These are phyloP conservation scores for Cryptococcus sp. DNA, from an alignment of 1,284 basidiomycete genomes.

Conservation along the genomic window DNA sequence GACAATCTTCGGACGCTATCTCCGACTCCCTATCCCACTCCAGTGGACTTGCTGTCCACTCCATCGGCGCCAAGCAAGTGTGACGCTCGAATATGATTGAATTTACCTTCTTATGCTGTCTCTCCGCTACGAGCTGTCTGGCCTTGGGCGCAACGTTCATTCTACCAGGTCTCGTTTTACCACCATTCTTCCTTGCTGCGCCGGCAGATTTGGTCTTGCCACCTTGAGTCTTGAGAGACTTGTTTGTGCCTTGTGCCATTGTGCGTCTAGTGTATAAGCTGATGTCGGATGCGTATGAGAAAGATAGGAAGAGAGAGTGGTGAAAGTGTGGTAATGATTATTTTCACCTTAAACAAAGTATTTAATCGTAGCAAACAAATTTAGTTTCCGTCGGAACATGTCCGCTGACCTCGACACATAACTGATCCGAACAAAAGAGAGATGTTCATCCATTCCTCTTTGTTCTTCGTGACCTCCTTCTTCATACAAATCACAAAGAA, in stretches of 20 bases:
- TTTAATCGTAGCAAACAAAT: too few species aligned
- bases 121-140: slow-evolving; percentile 35
- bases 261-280: background rate
- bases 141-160: slow-evolving; percentile 48
- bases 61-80: background rate
- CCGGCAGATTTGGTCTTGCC: slow-evolving; percentile 27
- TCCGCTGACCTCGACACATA: too few species aligned
- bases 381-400: too few species aligned
- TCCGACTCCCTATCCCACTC: background rate
- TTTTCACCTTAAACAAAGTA: too few species aligned
- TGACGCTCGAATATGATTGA: background rate
- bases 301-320: too few species aligned
- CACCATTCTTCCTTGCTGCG: slow-evolving; percentile 44
- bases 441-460: too few species aligned
- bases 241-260: slow-evolving; percentile 50
- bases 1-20: background rate
- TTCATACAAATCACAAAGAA: background rate
- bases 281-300: too few species aligned
- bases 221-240: slow-evolving; percentile 30
- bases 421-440: too few species aligned
- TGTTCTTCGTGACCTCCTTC: too few species aligned
- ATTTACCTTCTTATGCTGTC: slow-evolving; percentile 37
- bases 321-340: too few species aligned
- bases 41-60: background rate
- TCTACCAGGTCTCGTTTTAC: slow-evolving; percentile 38